These are phyloP conservation scores for Diddensiella transvaalensis DNA, from an alignment of 805 yeast species.

Conservation along the genomic window DNA sequence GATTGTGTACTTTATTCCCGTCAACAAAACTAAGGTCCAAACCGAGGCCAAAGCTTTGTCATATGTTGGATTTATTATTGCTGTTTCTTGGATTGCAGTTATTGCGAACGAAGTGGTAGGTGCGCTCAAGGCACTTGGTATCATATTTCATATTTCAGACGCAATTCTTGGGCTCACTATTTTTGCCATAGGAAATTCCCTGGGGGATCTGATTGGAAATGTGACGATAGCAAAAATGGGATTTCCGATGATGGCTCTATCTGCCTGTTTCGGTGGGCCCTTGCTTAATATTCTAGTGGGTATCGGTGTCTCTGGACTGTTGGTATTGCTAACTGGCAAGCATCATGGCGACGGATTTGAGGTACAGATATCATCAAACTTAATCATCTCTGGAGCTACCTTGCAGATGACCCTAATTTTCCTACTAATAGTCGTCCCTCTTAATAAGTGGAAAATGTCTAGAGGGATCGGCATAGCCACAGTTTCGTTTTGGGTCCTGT, in stretches of 20 bases:
- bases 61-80: conserved; percentile 55
- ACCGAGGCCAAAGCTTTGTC: conserved; percentile 19
- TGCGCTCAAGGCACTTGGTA: conserved; percentile 57
- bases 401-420: conserved; percentile 39
- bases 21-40: background rate
- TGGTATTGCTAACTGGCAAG: conserved; percentile 34
- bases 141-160: conserved; percentile 60
- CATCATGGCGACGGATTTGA: conserved; percentile 21
- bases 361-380: conserved; percentile 38
- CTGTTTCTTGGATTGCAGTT: conserved; percentile 65
- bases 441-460: conserved; percentile 42
- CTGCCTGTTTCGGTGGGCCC: conserved; percentile 95
- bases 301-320: conserved; percentile 68
- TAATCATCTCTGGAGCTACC: conserved; percentile 42
- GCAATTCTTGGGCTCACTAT: conserved; percentile 82
- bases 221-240: conserved; percentile 77
- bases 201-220: conserved; percentile 86
- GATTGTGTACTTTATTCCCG: background rate
- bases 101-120: conserved; percentile 70
- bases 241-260: conserved; percentile 84
- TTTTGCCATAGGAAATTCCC: conserved; percentile 88
- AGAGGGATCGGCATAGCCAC: conserved; percentile 38
- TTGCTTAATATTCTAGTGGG: conserved; percentile 74
- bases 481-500: conserved; percentile 41
- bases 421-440: conserved; percentile 39